phyloP scores from a whole-genome alignment of 148 eudicot species.

The Pouteria glomerata region DNA sequence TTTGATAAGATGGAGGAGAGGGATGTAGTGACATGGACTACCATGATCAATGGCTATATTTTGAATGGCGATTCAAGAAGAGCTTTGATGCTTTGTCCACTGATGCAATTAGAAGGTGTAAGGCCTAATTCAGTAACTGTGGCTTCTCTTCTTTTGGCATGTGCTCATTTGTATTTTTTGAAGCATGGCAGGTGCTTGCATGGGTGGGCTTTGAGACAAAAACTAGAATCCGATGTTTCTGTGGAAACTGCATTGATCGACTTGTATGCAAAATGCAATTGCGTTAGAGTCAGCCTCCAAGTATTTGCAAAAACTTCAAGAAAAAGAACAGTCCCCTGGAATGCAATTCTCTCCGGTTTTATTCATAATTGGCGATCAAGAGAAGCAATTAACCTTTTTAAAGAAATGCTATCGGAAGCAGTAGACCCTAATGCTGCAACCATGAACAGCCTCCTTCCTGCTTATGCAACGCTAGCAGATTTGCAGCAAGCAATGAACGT shows the following conservation, averaged over 20 bases:
- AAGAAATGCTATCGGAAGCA: conserved; percentile 35
- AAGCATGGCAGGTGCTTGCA: conserved; percentile 57
- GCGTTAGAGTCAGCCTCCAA: conserved; percentile 24
- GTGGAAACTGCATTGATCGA: conserved; percentile 62
- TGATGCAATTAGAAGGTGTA: conserved; percentile 49
- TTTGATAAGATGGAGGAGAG: conserved; percentile 42
- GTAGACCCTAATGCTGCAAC: conserved; percentile 47
- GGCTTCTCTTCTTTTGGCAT: conserved; percentile 48
- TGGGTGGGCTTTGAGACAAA: conserved; percentile 49
- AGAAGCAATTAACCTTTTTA: conserved; percentile 44
- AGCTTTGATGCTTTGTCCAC: conserved; percentile 34
- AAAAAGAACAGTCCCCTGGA: conserved; percentile 50
- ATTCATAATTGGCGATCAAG: conserved; percentile 28
- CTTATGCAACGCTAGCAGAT: conserved; percentile 48
- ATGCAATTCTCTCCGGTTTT: conserved; percentile 56
- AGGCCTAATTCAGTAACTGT: conserved; percentile 54
- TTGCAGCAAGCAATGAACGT: conserved; percentile 35
- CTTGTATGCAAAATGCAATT: conserved; percentile 61
- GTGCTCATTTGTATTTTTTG: conserved; percentile 29
- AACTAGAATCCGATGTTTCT: conserved; percentile 43
- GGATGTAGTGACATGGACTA: conserved; percentile 73
- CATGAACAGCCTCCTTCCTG: conserved; percentile 48
- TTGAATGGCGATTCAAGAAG: conserved; percentile 26
- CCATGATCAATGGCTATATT: conserved; percentile 53
- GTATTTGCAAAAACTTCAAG: conserved; percentile 41